Conservation (phyloP, 2,329 filamentous ascomycete genomes). For the Sclerotinia trifoliorum region DNA sequence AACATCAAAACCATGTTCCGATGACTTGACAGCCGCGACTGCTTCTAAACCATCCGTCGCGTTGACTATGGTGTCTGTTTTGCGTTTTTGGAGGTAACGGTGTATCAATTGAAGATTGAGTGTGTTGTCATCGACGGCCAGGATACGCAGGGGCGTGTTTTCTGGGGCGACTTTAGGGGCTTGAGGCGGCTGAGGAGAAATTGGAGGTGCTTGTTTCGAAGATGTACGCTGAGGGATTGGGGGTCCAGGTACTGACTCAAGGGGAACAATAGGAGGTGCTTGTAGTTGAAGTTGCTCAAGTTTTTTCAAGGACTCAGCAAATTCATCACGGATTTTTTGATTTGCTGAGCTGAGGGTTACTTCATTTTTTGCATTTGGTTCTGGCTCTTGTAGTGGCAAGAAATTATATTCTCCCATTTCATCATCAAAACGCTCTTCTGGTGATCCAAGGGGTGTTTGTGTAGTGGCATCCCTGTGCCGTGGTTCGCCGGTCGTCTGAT, state of each 20-base stretch:
- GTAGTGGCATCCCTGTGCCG: constrained; percentile 25
- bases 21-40: constrained; percentile 39
- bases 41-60: constrained; percentile 47
- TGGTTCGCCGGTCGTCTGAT: constrained; percentile 10
- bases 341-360: background rate
- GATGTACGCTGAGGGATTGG: background rate
- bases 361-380: background rate
- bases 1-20: constrained; percentile 42
- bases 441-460: constrained; percentile 33
- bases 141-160: constrained; percentile 24
- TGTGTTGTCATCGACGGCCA: constrained; percentile 43
- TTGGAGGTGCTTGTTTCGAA: background rate
- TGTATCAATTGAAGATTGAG: constrained; percentile 42
- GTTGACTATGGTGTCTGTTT: constrained; percentile 37
- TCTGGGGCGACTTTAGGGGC: background rate
- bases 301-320: background rate
- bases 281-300: background rate
- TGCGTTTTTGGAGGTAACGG: constrained; percentile 36
- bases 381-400: background rate
- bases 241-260: background rate
- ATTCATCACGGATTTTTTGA: background rate
- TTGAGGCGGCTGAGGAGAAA: background rate
- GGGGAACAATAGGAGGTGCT: background rate
- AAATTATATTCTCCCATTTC: constrained; percentile 32
- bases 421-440: constrained; percentile 29